Evolutionary conservation across 768 basidiomycete species (phyloP), one percentile per base, ranked within the genome.

Genomic region (Tylopilus sp.): DNA sequence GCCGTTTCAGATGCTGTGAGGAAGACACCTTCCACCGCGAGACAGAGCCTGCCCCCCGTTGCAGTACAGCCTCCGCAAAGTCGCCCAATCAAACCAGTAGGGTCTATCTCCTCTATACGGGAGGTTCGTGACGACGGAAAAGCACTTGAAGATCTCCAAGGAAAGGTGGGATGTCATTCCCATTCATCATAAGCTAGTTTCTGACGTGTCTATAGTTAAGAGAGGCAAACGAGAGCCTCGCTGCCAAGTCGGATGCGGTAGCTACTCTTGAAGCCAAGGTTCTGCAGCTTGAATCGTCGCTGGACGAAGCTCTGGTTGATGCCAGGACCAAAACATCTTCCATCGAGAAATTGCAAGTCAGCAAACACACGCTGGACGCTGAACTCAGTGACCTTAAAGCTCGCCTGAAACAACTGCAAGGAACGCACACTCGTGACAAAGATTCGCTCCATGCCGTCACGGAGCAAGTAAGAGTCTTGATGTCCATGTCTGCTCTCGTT

Each of bases 21-120:
- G 69, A 80, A 79, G 59, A 65, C 79, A 7, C 69, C 70, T 31
- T 57, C 72, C 22, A 67, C 70, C 22, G 70, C 79, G 21, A 72
- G 75, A 30, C 71, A 72, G 50, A 80, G 70, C 59, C 52, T 79
- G 33, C 59, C 71, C 12, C 60, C 57, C 17, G 44, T 48, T 20
- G 41, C 54, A 18, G 54, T 26, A 17, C 58, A 69, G 20, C 59
- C 65, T n/a, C 44, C 64, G 8, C 62, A 72, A 13, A 50, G 78
- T 23, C 79, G 73, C 49, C 54, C 80, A 38, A 66, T 78, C 48
- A 75, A 79, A 17, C 67, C 79, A 25, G 60, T 79, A 35, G 71
- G 75, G 22, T 90, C 88, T 13, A 82, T 90, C 43, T 78, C 85
- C n/a, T 88, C 88, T 9, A 82, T 90, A 52, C 78, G 76, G 52